Evolutionary conservation across 768 basidiomycete species (phyloP).

Genomic region (Collybia sp.): DNA sequence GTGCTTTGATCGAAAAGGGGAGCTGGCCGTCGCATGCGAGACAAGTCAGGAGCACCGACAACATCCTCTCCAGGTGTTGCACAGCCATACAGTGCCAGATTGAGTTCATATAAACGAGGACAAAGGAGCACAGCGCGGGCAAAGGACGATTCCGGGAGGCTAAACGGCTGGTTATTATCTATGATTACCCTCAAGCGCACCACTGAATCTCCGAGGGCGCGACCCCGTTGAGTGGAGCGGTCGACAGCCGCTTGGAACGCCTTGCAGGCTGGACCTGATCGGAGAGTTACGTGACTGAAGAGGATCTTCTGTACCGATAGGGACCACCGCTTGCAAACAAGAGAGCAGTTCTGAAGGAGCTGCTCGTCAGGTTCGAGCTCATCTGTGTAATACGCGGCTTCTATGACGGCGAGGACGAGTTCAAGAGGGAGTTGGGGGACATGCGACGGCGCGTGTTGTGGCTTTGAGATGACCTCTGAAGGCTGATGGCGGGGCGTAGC

Average conservation of each 20-base stretch:
- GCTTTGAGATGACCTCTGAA: no score
- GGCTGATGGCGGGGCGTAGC: no score
- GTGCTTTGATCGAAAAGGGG: conserved; percentile 52
- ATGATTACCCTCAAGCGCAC: conserved; percentile 49
- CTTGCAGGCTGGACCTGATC: conserved; percentile 46
- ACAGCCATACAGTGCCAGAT: conserved; percentile 55
- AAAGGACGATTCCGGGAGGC: conserved; percentile 52
- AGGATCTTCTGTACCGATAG: conserved; percentile 58
- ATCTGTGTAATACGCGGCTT: conserved; percentile 42
- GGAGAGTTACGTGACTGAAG: conserved; percentile 53
- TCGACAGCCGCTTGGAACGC: conserved; percentile 52
- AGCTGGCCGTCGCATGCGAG: conserved; percentile 44
- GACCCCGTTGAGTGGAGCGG: conserved; percentile 39
- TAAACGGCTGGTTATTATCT: conserved; percentile 64
- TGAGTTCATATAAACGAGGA: conserved; percentile 52
- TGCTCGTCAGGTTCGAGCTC: conserved; percentile 27
- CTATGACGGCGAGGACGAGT: conserved; percentile 58
- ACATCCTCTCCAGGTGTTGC: conserved; percentile 46
- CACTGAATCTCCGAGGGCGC: conserved; percentile 49
- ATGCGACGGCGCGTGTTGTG: not conserved
- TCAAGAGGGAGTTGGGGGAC: conserved; percentile 50
- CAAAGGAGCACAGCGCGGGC: conserved; percentile 54
- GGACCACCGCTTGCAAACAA: conserved; percentile 69
- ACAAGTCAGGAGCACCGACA: conserved; percentile 39
- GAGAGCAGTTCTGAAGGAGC: conserved; percentile 48